phyloP scores from a whole-genome alignment of 169 alveolate species.

The Theileria sp. region DNA sequence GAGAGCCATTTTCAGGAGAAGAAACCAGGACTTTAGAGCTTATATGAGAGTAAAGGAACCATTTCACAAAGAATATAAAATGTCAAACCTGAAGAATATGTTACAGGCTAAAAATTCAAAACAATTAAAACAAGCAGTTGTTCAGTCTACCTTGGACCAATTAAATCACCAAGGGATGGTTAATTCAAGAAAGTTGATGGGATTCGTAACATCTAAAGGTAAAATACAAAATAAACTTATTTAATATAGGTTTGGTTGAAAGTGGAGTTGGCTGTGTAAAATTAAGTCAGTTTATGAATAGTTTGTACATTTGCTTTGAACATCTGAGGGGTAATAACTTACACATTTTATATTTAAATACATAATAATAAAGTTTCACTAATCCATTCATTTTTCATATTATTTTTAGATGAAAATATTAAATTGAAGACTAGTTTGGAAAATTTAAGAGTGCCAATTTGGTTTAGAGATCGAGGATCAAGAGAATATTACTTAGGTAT shows the following conservation, averaged over 20 bases:
- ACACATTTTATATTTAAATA: neutral
- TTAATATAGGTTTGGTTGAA: constrained; percentile 17
- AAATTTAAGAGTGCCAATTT: constrained; percentile 10
- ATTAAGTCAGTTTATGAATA: constrained; percentile 10
- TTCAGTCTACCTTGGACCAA: constrained; percentile 9
- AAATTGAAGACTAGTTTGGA: neutral
- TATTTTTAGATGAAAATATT: neutral
- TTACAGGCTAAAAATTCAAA: constrained; percentile 21
- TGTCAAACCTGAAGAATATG: constrained; percentile 24
- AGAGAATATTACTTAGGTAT: constrained; percentile 39
- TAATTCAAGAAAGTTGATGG: constrained; percentile 29
- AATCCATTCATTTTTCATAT: neutral
- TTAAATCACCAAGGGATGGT: constrained; percentile 17
- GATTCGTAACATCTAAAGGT: constrained; percentile 54
- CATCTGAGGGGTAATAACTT: neutral
- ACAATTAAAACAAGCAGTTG: constrained; percentile 5
- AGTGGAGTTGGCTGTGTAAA: constrained; percentile 37
- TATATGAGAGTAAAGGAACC: constrained; percentile 37
- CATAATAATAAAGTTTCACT: neutral
- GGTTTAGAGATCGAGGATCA: constrained; percentile 30
- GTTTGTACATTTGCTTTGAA: neutral
- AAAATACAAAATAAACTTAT: neutral
- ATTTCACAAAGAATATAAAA: constrained; percentile 43
- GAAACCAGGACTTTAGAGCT: neutral
- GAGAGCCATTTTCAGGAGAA: neutral